Evolutionary conservation across 805 yeast species (phyloP).

Genomic region (Ogataea paradorogensis): DNA sequence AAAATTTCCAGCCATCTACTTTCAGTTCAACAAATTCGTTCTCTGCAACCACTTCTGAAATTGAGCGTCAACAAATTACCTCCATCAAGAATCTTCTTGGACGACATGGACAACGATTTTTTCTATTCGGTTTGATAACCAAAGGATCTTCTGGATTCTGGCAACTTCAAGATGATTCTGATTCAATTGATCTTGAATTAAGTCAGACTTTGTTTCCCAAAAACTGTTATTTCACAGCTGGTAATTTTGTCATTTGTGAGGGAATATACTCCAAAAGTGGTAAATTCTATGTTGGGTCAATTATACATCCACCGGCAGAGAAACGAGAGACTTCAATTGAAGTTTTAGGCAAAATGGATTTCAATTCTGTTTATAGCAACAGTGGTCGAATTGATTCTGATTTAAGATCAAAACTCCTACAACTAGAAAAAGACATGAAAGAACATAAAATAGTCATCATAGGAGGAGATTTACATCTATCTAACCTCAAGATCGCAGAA

Average conservation of each 20-base stretch:
- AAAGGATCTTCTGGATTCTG: conserved; percentile 63
- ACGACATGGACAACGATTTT: conserved; percentile 70
- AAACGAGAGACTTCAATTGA: conserved; percentile 62
- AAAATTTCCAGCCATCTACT: conserved; percentile 58
- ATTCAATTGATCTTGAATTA: conserved; percentile 64
- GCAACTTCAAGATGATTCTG: conserved; percentile 80
- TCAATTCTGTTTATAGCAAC: conserved; percentile 33
- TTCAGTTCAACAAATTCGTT: conserved; percentile 44
- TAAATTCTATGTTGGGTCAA: conserved; percentile 68
- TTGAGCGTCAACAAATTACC: conserved; percentile 45
- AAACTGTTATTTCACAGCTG: conserved; percentile 67
- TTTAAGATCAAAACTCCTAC: conserved; percentile 51
- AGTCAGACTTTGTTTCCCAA: conserved; percentile 58
- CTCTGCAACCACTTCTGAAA: conserved; percentile 25
- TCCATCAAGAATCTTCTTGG: conserved; percentile 84
- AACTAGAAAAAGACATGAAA: conserved; percentile 52
- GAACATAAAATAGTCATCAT: conserved; percentile 64
- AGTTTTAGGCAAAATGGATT: conserved; percentile 76
- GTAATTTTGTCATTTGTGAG: conserved; percentile 76
- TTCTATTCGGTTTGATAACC: conserved; percentile 73
- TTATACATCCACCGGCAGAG: conserved; percentile 90
- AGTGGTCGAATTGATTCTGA: conserved; percentile 57
- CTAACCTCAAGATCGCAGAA: conserved; percentile 54
- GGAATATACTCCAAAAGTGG: conserved; percentile 77
- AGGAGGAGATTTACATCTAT: conserved; percentile 73